Percentiles rank a stretch among this genome's conserved stretches.
phyloP scores from a whole-genome alignment of 2,329 filamentous ascomycete species.

The Trematosphaeria pertusa region DNA sequence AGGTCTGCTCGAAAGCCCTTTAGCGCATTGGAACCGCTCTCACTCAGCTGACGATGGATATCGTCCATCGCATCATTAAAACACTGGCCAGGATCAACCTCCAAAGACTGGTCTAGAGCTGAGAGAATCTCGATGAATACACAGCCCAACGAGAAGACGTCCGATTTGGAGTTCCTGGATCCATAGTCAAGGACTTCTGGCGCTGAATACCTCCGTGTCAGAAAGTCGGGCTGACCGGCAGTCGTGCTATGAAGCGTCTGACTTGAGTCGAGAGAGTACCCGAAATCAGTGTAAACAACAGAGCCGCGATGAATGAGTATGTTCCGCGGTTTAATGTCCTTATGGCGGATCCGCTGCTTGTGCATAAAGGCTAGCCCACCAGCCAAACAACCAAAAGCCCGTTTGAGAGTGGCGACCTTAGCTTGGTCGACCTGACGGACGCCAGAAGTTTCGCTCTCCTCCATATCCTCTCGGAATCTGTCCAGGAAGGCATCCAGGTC shows the following conservation, averaged over 20 bases:
- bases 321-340: conserved; percentile 31
- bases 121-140: conserved; percentile 24
- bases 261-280: conserved; percentile 21
- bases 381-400: conserved; percentile 24
- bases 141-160: conserved; percentile 18
- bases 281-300: conserved; percentile 31
- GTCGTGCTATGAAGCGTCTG: conserved; percentile 18
- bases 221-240: conserved; percentile 6
- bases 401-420: conserved; percentile 2
- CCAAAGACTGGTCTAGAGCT: neutral
- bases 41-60: neutral
- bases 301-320: conserved; percentile 23
- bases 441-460: neutral
- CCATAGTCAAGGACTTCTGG: conserved; percentile 24
- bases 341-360: conserved; percentile 22
- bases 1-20: neutral
- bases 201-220: conserved; percentile 22
- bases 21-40: neutral
- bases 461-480: neutral
- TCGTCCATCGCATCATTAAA: neutral
- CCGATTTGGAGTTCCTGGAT: conserved; percentile 17
- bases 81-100: neutral
- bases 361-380: conserved; percentile 25
- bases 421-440: neutral
- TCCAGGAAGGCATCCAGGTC: conserved; percentile 27